These are phyloP conservation scores for Monascus ruber DNA, from an alignment of 2,329 filamentous ascomycete genomes.

Conservation along the genomic window DNA sequence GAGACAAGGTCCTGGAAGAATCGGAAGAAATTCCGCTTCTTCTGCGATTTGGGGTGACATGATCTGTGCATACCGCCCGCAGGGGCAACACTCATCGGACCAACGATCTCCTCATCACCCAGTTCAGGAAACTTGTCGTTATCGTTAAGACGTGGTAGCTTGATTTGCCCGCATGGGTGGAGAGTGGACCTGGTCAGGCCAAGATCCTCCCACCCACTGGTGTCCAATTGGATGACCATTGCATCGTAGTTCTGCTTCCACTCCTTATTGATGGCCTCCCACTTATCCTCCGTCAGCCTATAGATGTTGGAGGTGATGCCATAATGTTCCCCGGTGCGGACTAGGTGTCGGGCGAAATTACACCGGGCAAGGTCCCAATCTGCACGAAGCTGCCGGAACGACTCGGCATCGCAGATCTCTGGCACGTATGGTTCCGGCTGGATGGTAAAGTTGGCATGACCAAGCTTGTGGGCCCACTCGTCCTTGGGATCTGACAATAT, in stretches of 20 bases:
- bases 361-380: conserved; percentile 75
- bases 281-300: conserved; percentile 75
- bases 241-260: conserved; percentile 64
- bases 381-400: conserved; percentile 54
- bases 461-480: conserved; percentile 73
- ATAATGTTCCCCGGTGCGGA: conserved; percentile 81
- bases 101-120: conserved; percentile 85
- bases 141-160: conserved; percentile 32
- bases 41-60: conserved; percentile 28
- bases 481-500: conserved; percentile 53
- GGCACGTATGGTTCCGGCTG: conserved; percentile 68
- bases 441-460: conserved; percentile 90
- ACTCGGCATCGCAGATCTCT: conserved; percentile 46
- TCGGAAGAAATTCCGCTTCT: conserved; percentile 33
- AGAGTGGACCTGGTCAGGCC: conserved; percentile 27
- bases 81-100: conserved; percentile 60
- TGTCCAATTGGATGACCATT: conserved; percentile 43
- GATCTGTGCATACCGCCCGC: conserved; percentile 31
- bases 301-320: conserved; percentile 83
- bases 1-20: conserved; percentile 33
- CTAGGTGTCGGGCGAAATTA: conserved; percentile 82
- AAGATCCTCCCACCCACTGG: conserved; percentile 23
- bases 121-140: conserved; percentile 77
- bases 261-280: conserved; percentile 62
- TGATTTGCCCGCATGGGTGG: conserved; percentile 40